A percentile compares a stretch with the other conserved stretches of the same genome.
Conservation (phyloP, 176 grass and related monocot species). For the Eleusine indica region DNA sequence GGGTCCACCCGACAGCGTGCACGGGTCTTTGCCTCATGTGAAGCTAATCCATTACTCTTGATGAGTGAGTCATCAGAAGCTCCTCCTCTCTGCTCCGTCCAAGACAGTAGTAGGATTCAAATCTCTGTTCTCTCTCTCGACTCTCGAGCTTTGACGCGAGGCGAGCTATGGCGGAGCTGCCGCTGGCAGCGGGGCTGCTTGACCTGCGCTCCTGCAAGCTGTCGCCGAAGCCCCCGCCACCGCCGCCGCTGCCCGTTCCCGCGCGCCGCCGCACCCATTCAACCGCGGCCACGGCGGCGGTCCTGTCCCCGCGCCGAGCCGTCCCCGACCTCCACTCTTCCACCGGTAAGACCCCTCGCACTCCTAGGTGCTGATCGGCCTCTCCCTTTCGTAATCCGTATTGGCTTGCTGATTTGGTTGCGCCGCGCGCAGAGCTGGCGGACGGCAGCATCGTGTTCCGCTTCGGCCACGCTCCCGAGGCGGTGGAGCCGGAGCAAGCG, state of each 20-base stretch:
- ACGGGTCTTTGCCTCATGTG: background rate
- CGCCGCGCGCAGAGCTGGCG: constrained; percentile 52
- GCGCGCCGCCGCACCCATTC: constrained; percentile 27
- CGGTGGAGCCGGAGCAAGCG: background rate
- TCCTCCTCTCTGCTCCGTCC: background rate
- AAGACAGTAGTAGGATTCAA: constrained; percentile 1
- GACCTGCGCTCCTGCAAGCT: constrained; percentile 59
- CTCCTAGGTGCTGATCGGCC: background rate
- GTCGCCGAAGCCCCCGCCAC: constrained; percentile 38
- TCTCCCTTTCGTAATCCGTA: background rate
- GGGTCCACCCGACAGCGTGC: background rate
- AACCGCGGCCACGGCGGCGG: constrained; percentile 15
- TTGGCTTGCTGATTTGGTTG: background rate
- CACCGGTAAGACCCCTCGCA: constrained; percentile 41
- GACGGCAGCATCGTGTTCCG: constrained; percentile 83
- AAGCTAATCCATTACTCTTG: background rate
- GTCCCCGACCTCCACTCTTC: constrained; percentile 52
- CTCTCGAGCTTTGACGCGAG: background rate
- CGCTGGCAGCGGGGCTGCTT: constrained; percentile 52
- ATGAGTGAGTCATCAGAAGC: background rate
- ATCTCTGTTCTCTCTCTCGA: constrained; percentile 24
- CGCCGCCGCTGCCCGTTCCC: constrained; percentile 29
- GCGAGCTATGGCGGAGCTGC: constrained; percentile 68
- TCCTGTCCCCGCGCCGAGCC: constrained; percentile 33
- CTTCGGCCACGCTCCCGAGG: constrained; percentile 47